Percentiles rank a stretch among this genome's conserved stretches.
Evolutionary conservation across 164 flowering plant genomes (phyloP).

Genomic region (Brasenia schreberi): DNA sequence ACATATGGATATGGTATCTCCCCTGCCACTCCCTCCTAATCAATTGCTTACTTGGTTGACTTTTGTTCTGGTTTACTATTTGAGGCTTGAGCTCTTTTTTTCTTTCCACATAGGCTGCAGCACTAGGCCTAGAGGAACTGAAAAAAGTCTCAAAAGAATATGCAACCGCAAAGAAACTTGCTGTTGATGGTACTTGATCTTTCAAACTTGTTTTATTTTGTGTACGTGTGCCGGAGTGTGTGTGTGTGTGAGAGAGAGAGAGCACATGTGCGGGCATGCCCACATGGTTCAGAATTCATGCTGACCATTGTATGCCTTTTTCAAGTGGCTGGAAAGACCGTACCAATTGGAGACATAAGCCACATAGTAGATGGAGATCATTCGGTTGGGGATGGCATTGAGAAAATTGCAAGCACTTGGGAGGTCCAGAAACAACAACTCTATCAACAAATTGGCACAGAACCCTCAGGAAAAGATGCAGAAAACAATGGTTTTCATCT

Average conservation of each 20-base stretch:
- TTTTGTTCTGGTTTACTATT: not conserved
- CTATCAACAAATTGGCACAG: slow-evolving; percentile 27
- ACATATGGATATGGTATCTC: slow-evolving; percentile 70
- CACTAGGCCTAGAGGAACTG: slow-evolving; percentile 43
- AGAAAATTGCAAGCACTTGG: slow-evolving; percentile 44
- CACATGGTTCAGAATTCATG: not conserved
- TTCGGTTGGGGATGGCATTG: slow-evolving; percentile 34
- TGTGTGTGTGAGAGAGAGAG: not conserved
- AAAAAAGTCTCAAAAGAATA: slow-evolving; percentile 40
- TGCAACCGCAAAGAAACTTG: slow-evolving; percentile 16
- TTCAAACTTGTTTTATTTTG: not conserved
- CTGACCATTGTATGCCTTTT: not conserved
- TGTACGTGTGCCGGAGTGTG: too few species aligned
- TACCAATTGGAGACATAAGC: slow-evolving; percentile 47
- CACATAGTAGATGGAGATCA: slow-evolving; percentile 42
- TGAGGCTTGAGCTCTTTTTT: not conserved
- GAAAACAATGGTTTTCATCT: slow-evolving; percentile 15
- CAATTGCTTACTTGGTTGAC: too few species aligned
- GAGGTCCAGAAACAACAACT: slow-evolving; percentile 32
- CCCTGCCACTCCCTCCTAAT: not conserved
- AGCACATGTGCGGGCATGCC: not conserved
- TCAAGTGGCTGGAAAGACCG: slow-evolving; percentile 41
- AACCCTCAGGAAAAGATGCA: slow-evolving; percentile 6
- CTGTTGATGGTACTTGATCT: slow-evolving; percentile 37
- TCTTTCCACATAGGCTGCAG: slow-evolving; percentile 31